Percentiles rank a stretch among this genome's conserved stretches.
Evolutionary conservation across 768 basidiomycete species (phyloP).

Genomic region (Naganishia onofrii): DNA sequence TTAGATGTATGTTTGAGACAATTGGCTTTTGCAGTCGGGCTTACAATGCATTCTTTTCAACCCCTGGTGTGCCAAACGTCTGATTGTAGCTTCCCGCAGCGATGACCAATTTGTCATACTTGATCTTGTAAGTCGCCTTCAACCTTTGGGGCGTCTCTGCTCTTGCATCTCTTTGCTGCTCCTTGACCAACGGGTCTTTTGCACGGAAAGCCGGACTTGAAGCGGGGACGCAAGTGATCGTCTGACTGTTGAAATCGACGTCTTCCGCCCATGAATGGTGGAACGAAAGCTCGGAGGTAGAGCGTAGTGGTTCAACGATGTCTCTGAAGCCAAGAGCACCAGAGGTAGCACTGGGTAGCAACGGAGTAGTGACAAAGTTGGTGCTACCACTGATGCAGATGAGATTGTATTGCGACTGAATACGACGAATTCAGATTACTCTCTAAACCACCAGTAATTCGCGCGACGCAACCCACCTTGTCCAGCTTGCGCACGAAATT

Average conservation of each 20-base stretch:
- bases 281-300: constrained; percentile 54
- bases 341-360: constrained; percentile 71
- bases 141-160: constrained; percentile 36
- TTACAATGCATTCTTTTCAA: constrained; percentile 46
- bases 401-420: constrained; percentile 32
- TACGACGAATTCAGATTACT: neutral
- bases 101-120: constrained; percentile 78
- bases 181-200: constrained; percentile 30
- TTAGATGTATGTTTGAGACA: neutral
- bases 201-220: constrained; percentile 29
- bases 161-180: constrained; percentile 32
- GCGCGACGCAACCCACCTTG: constrained; percentile 32
- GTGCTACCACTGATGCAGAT: constrained; percentile 36
- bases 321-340: constrained; percentile 69
- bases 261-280: constrained; percentile 49
- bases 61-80: constrained; percentile 57
- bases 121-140: constrained; percentile 45
- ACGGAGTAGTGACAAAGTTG: constrained; percentile 53
- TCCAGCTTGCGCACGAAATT: constrained; percentile 44
- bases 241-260: constrained; percentile 41
- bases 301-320: constrained; percentile 71
- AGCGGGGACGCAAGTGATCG: constrained; percentile 34
- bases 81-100: constrained; percentile 82
- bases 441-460: too few relatives aligned
- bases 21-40: neutral